phyloP scores from a whole-genome alignment of 2,329 filamentous ascomycete species.

The Westerdykella sp. region DNA sequence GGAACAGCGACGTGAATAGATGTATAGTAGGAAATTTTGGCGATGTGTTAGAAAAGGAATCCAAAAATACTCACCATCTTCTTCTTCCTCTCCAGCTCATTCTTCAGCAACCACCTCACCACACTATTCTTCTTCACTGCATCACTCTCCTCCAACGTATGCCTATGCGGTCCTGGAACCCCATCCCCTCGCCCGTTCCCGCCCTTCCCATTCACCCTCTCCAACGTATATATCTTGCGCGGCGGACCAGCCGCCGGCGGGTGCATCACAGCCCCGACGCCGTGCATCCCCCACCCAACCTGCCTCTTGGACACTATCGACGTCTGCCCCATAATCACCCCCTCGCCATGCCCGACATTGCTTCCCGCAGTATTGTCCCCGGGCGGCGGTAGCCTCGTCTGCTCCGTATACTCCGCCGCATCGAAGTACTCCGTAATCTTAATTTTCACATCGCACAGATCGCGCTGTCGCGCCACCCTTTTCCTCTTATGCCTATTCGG shows the following conservation, averaged over 20 bases:
- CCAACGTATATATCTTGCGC: conserved; percentile 58
- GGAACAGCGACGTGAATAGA: background rate
- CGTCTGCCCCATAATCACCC: conserved; percentile 20
- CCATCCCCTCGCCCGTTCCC: conserved; percentile 66
- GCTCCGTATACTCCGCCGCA: conserved; percentile 38
- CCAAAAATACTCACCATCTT: conserved; percentile 24
- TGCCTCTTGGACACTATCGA: conserved; percentile 12
- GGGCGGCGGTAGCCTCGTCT: conserved; percentile 25
- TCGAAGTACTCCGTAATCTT: conserved; percentile 77
- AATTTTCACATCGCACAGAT: conserved; percentile 82
- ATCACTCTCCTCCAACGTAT: conserved; percentile 66
- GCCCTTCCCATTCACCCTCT: conserved; percentile 70
- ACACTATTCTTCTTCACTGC: conserved; percentile 77
- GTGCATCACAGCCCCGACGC: conserved; percentile 3
- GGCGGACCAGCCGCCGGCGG: conserved; percentile 7
- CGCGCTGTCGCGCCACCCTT: conserved; percentile 64
- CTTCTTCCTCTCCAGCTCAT: conserved; percentile 61
- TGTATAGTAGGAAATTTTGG: background rate
- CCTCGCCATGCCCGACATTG: conserved; percentile 1
- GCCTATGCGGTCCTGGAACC: conserved; percentile 66
- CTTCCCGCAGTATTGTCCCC: conserved; percentile 5
- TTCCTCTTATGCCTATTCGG: conserved; percentile 79
- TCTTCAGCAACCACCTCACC: conserved; percentile 57
- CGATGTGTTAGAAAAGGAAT: background rate
- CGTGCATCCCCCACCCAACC: conserved; percentile 21